Evolutionary conservation across 2,329 filamentous ascomycete genomes (phyloP).

Genomic region (Venturia asperata): DNA sequence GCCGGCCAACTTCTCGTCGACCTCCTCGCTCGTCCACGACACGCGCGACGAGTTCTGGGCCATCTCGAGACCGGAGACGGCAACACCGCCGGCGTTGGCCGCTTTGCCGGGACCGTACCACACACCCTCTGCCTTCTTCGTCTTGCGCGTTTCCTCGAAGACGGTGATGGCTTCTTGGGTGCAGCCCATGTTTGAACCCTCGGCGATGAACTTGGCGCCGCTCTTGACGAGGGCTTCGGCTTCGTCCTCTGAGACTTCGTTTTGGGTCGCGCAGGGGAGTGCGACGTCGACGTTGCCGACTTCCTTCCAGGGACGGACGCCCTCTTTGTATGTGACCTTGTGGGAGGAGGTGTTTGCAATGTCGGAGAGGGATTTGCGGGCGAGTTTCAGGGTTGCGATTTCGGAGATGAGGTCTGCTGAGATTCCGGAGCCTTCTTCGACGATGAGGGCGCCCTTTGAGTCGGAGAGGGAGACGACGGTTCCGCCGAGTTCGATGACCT

Average conservation of each 20-base stretch:
- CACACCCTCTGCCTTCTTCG: conserved; percentile 63
- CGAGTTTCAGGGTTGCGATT: conserved; percentile 81
- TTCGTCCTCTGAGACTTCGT: conserved; percentile 91
- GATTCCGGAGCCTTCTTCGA: conserved; percentile 63
- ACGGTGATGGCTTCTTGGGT: conserved; percentile 90
- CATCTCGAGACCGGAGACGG: conserved; percentile 97
- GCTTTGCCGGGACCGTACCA: conserved; percentile 97
- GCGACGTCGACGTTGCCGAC: conserved; percentile 85
- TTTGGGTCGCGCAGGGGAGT: conserved; percentile 91
- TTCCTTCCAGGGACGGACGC: conserved; percentile 85
- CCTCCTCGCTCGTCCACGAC: conserved; percentile 80
- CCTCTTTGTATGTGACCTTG: conserved; percentile 76
- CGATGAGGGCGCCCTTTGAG: conserved; percentile 77
- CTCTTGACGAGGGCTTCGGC: conserved; percentile 70
- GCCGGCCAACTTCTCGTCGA: conserved; percentile 79
- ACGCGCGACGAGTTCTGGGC: conserved; percentile 90
- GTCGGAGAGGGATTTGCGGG: conserved; percentile 72
- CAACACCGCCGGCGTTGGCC: conserved; percentile 94
- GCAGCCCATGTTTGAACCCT: conserved; percentile 99
- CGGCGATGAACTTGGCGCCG: conserved; percentile 79
- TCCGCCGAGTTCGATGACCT: conserved; percentile 91
- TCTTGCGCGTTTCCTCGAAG: conserved; percentile 71
- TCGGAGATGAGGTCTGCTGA: conserved; percentile 68
- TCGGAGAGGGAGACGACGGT: conserved; percentile 90
- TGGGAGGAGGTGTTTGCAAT: conserved; percentile 52